Conservation (phyloP, 2,329 filamentous ascomycete genomes). For the Corinectria fuckeliana region DNA sequence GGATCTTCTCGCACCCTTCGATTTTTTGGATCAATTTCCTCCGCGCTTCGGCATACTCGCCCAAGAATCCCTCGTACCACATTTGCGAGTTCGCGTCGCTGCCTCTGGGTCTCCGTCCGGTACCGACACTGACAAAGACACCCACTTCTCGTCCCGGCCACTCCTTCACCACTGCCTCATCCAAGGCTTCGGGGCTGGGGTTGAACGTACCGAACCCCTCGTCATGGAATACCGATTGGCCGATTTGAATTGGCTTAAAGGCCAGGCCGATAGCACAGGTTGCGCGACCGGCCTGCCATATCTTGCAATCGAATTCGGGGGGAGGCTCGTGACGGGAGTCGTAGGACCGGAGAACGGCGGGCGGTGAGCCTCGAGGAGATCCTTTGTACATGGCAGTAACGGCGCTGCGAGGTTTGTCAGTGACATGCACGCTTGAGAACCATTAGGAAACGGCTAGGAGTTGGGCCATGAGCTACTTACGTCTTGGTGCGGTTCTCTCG, state of each 20-base stretch:
- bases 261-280: constrained; percentile 89
- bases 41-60: constrained; percentile 90
- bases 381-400: constrained; percentile 92
- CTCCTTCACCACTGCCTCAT: constrained; percentile 90
- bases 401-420: constrained; percentile 61
- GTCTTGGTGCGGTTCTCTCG: constrained; percentile 88
- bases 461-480: constrained; percentile 59
- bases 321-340: constrained; percentile 91
- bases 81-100: constrained; percentile 74
- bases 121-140: constrained; percentile 93
- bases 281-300: constrained; percentile 97
- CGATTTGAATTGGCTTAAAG: constrained; percentile 94
- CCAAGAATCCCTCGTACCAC: constrained; percentile 95
- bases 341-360: constrained; percentile 87
- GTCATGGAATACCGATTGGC: constrained; percentile 92
- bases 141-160: constrained; percentile 95
- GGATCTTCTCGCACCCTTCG: constrained; percentile 90
- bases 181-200: constrained; percentile 81
- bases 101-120: constrained; percentile 75
- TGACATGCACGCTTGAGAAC: neutral
- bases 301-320: constrained; percentile 90
- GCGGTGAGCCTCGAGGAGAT: constrained; percentile 69
- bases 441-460: neutral
- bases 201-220: constrained; percentile 94
- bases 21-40: constrained; percentile 88